These are phyloP conservation scores for Dispira simplex DNA, from an alignment of 192 early-diverging fungal genomes.

Conservation along the genomic window DNA sequence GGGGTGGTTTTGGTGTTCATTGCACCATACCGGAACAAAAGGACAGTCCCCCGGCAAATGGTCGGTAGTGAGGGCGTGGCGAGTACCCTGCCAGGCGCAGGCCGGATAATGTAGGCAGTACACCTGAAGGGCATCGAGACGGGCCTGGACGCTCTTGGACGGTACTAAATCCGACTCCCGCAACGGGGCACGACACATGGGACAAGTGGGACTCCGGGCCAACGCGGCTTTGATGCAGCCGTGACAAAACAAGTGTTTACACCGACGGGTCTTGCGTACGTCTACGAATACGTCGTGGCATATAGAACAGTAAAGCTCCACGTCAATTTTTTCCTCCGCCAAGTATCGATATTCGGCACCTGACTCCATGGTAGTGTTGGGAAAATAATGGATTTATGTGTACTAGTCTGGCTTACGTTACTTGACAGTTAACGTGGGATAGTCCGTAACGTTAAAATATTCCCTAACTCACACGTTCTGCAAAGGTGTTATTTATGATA, in stretches of 20 bases:
- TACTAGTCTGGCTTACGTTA: no score
- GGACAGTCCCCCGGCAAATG: conserved; percentile 13
- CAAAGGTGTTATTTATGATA: no score
- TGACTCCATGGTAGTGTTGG: not conserved
- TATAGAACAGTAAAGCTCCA: conserved; percentile 14
- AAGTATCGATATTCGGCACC: conserved; percentile 12
- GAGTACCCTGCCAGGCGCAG: conserved; percentile 13
- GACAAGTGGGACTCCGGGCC: conserved; percentile 9
- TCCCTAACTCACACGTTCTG: no score
- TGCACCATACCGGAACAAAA: conserved; percentile 14
- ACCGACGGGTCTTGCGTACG: conserved; percentile 12
- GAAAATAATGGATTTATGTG: no score
- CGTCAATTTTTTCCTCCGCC: conserved; percentile 7
- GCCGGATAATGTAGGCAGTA: conserved; percentile 12
- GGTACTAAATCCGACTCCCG: conserved; percentile 11
- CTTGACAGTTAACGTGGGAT: no score
- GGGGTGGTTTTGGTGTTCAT: conserved; percentile 17
- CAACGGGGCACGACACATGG: conserved; percentile 14
- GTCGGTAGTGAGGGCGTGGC: not conserved
- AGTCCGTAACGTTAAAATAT: no score
- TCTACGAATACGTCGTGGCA: conserved; percentile 15
- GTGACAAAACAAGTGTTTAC: conserved; percentile 16
- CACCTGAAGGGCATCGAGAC: conserved; percentile 10
- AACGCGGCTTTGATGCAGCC: conserved; percentile 12
- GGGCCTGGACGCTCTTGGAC: conserved; percentile 3